Evolutionary conservation across 2,329 filamentous ascomycete genomes (phyloP).

Genomic region (Didymella lethalis): DNA sequence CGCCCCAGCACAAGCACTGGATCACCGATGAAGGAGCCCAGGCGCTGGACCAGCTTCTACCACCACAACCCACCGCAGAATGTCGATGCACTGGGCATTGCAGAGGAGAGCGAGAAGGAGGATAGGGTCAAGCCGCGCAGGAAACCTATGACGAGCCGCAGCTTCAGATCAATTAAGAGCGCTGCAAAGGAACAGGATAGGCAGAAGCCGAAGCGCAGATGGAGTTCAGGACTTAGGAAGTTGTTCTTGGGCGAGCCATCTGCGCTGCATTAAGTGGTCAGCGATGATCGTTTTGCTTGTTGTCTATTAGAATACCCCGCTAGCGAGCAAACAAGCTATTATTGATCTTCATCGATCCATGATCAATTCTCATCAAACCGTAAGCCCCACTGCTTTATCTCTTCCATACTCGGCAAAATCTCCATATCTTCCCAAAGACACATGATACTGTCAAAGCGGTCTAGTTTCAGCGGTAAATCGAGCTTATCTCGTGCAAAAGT

Average conservation of each 20-base stretch:
- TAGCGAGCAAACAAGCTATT: background rate
- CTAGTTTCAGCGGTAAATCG: background rate
- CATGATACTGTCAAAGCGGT: background rate
- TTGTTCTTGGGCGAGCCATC: constrained; percentile 26
- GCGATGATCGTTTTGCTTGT: background rate
- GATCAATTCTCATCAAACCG: no score
- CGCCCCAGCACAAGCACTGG: constrained; percentile 20
- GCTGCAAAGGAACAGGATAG: constrained; percentile 18
- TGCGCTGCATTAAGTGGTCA: constrained; percentile 1
- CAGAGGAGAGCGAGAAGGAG: constrained; percentile 7
- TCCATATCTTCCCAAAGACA: background rate
- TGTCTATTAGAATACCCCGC: background rate
- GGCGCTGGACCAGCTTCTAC: constrained; percentile 19
- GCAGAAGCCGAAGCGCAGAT: constrained; percentile 29
- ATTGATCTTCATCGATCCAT: no score
- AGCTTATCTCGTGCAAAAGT: background rate
- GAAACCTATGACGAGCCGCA: constrained; percentile 14
- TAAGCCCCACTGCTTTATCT: background rate
- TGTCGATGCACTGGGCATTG: constrained; percentile 15
- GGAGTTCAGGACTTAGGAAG: constrained; percentile 34
- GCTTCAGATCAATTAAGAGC: constrained; percentile 15
- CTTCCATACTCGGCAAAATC: background rate
- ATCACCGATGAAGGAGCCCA: constrained; percentile 14
- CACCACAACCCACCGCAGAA: constrained; percentile 4
- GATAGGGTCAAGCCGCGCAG: background rate